Evolutionary conservation across 306 rosid species (phyloP), one percentile per base, ranked within the genome.

Genomic region (Mimosa pudica): DNA sequence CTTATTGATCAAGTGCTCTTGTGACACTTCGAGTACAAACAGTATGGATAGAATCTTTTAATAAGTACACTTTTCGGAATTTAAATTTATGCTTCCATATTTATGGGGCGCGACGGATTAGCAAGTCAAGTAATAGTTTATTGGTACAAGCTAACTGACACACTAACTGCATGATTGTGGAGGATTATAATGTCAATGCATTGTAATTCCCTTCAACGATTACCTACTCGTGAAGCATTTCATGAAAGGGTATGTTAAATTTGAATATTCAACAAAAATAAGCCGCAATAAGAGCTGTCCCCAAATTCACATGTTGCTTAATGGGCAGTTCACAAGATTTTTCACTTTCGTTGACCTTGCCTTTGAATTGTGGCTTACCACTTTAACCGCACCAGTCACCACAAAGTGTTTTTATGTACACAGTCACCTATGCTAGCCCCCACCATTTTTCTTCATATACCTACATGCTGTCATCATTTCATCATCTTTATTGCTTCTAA

Each of bases 341-440:
- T 32, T 41, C 35, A 36, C 58, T 42, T 83, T 13, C 5, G 45
- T 18, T 63, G 74, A 7, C 68, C 65, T 63, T 72, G 78, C 80
- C 82, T 77, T 86, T 75, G 74, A 66, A 64, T 75, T 17, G 10
- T 57, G 83, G 87, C 79, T 86, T 65, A 63, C 64, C 82, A 78
- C 42, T 84, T 55, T 10, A 51, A 74, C 86, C 86, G 75, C 84
- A 66, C 49, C 57, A 3, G 12, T 38, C 84, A 66, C 49, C 57
- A 3, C n/a, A 57, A 20, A 52, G 1, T 74, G 1, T 3, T 58
- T 41, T 11, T 6, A 74, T 35, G 61, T 8, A 3, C 7, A 57
- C 63, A 57, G 33, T 11, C 63, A 57, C 4, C 10, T 10, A 46
- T 24, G 30, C 30, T 24, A 46, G 49, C 49, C 49, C 51, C 51